Percentiles rank a stretch among this genome's conserved stretches.
Conservation (phyloP, 805 yeast species). For the Zygosaccharomyces lentus region DNA sequence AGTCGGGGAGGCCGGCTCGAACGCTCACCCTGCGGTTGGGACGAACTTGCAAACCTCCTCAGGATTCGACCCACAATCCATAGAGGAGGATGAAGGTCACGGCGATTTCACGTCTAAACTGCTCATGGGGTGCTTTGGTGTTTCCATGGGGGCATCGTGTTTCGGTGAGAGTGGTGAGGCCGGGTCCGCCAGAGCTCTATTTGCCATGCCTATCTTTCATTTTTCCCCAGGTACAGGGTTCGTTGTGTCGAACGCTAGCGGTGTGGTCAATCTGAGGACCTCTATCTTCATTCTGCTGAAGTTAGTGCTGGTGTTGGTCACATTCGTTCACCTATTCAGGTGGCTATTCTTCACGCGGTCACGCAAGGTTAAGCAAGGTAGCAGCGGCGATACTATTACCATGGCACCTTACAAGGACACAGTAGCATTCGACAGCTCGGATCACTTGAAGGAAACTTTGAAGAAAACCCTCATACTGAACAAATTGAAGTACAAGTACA, state of each 20-base stretch:
- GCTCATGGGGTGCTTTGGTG: constrained; percentile 60
- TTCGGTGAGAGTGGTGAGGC: constrained; percentile 47
- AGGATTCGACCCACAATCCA: constrained; percentile 1
- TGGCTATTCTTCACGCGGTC: constrained; percentile 11
- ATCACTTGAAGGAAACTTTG: constrained; percentile 16
- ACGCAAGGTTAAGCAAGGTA: constrained; percentile 2
- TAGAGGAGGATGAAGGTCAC: constrained; percentile 1
- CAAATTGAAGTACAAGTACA: constrained; percentile 18
- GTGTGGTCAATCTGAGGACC: constrained; percentile 28
- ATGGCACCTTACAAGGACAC: constrained; percentile 16
- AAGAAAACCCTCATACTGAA: constrained; percentile 19
- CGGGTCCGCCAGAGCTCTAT: constrained; percentile 40
- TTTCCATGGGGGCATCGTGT: constrained; percentile 60
- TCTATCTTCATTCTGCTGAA: constrained; percentile 30
- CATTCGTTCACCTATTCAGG: constrained; percentile 26
- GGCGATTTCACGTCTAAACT: constrained; percentile 42
- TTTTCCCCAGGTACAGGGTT: constrained; percentile 24
- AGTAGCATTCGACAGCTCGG: constrained; percentile 13
- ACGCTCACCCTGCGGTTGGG: constrained; percentile 3
- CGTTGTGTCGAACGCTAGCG: constrained; percentile 21
- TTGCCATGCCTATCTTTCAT: constrained; percentile 44
- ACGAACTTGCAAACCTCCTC: constrained; percentile 3
- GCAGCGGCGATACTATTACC: constrained; percentile 6
- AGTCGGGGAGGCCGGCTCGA: neutral
- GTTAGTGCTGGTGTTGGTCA: constrained; percentile 26